phyloP scores from a whole-genome alignment of 73 alveolate species.

The Uronychia binucleata region DNA sequence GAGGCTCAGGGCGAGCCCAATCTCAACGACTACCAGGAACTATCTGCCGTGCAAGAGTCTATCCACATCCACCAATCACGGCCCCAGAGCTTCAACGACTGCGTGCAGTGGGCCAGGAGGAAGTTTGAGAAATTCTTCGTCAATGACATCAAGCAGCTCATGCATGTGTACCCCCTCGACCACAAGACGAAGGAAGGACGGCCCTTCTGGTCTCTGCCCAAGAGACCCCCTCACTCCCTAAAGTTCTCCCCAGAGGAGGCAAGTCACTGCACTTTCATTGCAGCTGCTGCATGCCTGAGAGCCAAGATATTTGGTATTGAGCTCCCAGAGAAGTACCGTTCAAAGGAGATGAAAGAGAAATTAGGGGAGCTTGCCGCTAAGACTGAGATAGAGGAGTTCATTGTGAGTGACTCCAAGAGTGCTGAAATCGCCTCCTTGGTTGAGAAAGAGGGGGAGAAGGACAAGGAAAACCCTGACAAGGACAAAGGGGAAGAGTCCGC shows the following conservation, averaged over 20 bases:
- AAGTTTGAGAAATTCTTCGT: slow-evolving; percentile 84
- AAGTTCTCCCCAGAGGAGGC: slow-evolving; percentile 71
- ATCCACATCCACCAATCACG: slow-evolving; percentile 62
- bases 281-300: slow-evolving; percentile 82
- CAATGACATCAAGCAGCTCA: slow-evolving; percentile 80
- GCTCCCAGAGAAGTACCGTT: slow-evolving; percentile 68
- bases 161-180: slow-evolving; percentile 92
- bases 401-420: slow-evolving; percentile 85
- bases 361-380: slow-evolving; percentile 38
- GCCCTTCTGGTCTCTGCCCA: slow-evolving; percentile 94
- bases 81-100: slow-evolving; percentile 80
- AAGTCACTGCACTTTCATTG: slow-evolving; percentile 71
- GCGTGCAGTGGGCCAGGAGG: slow-evolving; percentile 80
- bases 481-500: slow-evolving; percentile 61
- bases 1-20: slow-evolving; percentile 70
- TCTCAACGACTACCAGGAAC: slow-evolving; percentile 70
- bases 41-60: slow-evolving; percentile 69
- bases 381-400: slow-evolving; percentile 73
- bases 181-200: slow-evolving; percentile 86
- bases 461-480: slow-evolving; percentile 23
- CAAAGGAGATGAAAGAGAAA: slow-evolving; percentile 1
- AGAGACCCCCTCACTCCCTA: slow-evolving; percentile 87
- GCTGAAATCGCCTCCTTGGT: slow-evolving; percentile 81
- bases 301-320: slow-evolving; percentile 62
- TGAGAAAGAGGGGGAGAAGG: slow-evolving; percentile 65